Evolutionary conservation across 1,284 basidiomycete species (phyloP), one percentile per base, ranked within the genome.

Genomic region (Rhodotorula sp.): DNA sequence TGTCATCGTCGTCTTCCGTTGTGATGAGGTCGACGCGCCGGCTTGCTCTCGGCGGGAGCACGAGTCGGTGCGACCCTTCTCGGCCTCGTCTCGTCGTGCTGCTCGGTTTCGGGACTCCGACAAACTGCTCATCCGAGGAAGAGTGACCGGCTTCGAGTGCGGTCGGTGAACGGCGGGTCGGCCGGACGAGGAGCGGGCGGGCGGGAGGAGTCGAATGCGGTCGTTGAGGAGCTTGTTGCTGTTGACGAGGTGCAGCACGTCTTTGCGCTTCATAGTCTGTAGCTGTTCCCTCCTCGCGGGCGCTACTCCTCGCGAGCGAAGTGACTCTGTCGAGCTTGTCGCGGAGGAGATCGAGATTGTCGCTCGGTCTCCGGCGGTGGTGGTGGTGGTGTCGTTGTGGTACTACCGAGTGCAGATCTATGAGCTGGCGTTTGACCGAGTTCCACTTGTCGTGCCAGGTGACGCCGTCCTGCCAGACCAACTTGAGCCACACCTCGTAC

Each of bases 361-460:
- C 66, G 54, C 60, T 62, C 22, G 66, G 66, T 17, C 66, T 22
- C 1, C 60, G n/a, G 10, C 62, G 37, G 61, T 58, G 45, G 49
- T 18, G 24, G 8, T 12, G 24, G 22, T n/a, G n/a, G n/a, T n/a
- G n/a, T n/a, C n/a, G n/a, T n/a, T n/a, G n/a, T n/a, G n/a, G n/a
- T n/a, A n/a, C n/a, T n/a, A n/a, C n/a, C n/a, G n/a, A n/a, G n/a
- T n/a, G n/a, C n/a, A n/a, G n/a, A n/a, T n/a, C n/a, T n/a, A 14
- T 56, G 37, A 6, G 6, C 15, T 46, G 46, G 7, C 20, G 37
- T 33, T 66, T 60, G 2, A 62, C 71, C 30, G 24, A 22, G 7
- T n/a, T n/a, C 73, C 73, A 75, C 57, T 75, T 75, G n/a, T 70
- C 67, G 17, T 56, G 51, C 73, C 73, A 75, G 30, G 67, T 68